Evolutionary conservation across 2,329 filamentous ascomycete species (phyloP).

Genomic region (Cadophora luteo-olivacea): DNA sequence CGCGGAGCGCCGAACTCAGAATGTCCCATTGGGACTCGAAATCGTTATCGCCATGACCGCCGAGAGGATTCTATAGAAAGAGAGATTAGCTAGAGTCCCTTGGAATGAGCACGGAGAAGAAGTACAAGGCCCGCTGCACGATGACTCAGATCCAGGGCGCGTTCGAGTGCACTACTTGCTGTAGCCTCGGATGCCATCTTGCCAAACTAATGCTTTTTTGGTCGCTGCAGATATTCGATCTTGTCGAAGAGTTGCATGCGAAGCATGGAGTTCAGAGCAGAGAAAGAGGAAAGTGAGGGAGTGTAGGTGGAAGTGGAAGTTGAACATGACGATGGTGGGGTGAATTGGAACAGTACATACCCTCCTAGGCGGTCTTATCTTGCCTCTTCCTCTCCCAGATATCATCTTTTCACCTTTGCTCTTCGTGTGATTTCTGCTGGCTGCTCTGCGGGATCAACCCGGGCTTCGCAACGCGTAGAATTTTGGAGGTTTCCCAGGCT

Average conservation of each 20-base stretch:
- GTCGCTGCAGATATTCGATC: background rate
- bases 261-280: background rate
- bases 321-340: conserved; percentile 18
- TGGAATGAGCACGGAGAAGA: conserved; percentile 3
- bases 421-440: background rate
- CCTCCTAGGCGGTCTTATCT: conserved; percentile 71
- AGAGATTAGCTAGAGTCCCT: conserved; percentile 17
- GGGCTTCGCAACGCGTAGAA: background rate
- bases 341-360: conserved; percentile 54
- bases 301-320: background rate
- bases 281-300: background rate
- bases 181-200: conserved; percentile 18
- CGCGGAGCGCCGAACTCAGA: conserved; percentile 76
- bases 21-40: conserved; percentile 87
- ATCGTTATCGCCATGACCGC: conserved; percentile 66
- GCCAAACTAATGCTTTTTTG: background rate
- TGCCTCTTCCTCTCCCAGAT: conserved; percentile 59
- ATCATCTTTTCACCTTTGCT: conserved; percentile 49
- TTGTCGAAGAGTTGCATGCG: background rate
- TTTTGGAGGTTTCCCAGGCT: background rate
- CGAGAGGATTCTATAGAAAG: conserved; percentile 54
- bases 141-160: conserved; percentile 9
- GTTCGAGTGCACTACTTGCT: conserved; percentile 18
- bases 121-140: background rate
- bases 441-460: background rate